Base-by-base conservation (phyloP, 805 yeast species). In the Kodamaea kakaduensis region DNA sequence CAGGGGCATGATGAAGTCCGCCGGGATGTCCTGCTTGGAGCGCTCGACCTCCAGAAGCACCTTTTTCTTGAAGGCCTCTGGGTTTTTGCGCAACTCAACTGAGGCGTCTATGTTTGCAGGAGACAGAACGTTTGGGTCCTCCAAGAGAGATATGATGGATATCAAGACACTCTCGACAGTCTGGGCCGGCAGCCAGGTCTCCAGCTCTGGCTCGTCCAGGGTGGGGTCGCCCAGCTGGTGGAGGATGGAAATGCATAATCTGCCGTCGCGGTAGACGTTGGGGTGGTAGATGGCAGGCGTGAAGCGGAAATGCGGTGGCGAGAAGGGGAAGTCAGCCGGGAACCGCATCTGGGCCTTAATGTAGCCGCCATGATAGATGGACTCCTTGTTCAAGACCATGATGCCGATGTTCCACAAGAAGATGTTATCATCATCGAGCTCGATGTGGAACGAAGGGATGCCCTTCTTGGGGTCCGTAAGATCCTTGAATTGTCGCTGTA, bases 81-180 rank as follows among this genome's bases (percentile, higher is more conserved):
- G 81, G 58, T 83, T 77, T 51, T 84, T 86, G 51, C 95, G 73
- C 75, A 86, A 88, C 49, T 84, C 85, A 28, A 88, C 87, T 13
- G 95, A 84, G 12, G 97, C 97, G 59, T 90, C 97, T 33, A 90
- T 89, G 59, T 90, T 90, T 5, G 97, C 97, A 5, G 97, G 97
- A 1, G 96, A 85, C 42, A 78, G 76, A 40, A 85, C 81, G 63
- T 90, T 90, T 36, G 97, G 97, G 58, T 90, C 97, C 52, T 88
- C 95, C 50, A 90, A 72, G 34, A 90, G 71, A 6, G 96, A 87
- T 13, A 90, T 84, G 45, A 90, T 89, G 21, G 95, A 84, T 37
- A 90, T 83, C 51, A 90, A 73, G 7, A 90, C 96, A 20, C 84
- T 71, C 61, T 90, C 97, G 7, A 87, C 97, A 16, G 93, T 82